phyloP scores from a whole-genome alignment of 2,329 filamentous ascomycete genomes.

The Aspergillus awamori region DNA sequence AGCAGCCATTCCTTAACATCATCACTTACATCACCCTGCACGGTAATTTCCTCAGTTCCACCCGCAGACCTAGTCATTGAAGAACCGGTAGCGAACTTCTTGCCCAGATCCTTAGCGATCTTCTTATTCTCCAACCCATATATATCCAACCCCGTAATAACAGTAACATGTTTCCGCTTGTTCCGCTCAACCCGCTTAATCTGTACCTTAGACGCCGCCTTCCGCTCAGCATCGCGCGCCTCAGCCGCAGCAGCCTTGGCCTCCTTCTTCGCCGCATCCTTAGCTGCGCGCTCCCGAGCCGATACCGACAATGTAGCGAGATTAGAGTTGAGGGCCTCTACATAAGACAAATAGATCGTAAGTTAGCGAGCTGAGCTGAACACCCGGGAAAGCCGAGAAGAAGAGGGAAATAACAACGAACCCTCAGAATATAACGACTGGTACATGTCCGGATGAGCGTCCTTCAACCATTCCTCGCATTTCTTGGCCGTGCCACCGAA shows the following conservation, averaged over 20 bases:
- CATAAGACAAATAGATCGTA: background rate
- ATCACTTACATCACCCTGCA: conserved; percentile 94
- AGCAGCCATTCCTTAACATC: conserved; percentile 90
- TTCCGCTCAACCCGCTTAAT: conserved; percentile 98
- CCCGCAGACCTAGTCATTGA: conserved; percentile 86
- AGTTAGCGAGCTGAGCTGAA: background rate
- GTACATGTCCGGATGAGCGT: conserved; percentile 74
- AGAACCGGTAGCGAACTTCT: conserved; percentile 95
- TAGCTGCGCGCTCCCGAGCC: conserved; percentile 90
- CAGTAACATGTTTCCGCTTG: conserved; percentile 95
- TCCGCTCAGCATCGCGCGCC: conserved; percentile 77
- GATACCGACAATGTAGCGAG: conserved; percentile 85
- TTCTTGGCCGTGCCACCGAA: conserved; percentile 96
- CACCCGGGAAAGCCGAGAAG: background rate
- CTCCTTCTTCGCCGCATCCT: conserved; percentile 95
- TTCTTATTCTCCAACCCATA: conserved; percentile 95
- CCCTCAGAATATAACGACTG: conserved; percentile 81
- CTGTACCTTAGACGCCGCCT: conserved; percentile 77
- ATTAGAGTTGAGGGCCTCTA: conserved; percentile 80
- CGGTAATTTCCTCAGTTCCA: conserved; percentile 93
- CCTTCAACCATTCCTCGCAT: conserved; percentile 92
- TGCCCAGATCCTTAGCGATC: conserved; percentile 92
- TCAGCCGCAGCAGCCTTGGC: conserved; percentile 89
- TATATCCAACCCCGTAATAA: conserved; percentile 84
- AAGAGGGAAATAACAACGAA: background rate